Conservation (phyloP, 2,329 filamentous ascomycete species). For the Trichoderma sp. region DNA sequence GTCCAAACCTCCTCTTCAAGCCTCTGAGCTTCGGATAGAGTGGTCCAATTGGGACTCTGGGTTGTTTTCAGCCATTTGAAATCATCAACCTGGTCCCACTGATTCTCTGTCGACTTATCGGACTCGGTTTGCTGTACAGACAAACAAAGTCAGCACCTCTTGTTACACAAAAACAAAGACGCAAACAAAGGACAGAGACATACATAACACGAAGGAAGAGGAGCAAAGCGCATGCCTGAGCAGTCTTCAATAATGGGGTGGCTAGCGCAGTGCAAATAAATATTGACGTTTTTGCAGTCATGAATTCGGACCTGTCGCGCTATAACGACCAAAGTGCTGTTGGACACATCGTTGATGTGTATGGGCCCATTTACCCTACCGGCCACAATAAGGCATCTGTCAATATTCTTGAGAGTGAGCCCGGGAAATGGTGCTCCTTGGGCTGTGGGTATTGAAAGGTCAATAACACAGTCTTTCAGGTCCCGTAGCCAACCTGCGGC, state of each 20-base stretch:
- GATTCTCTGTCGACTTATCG: conserved; percentile 51
- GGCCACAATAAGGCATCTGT: conserved; percentile 69
- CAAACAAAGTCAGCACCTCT: conserved; percentile 9
- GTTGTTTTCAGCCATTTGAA: conserved; percentile 95
- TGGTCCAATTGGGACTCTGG: conserved; percentile 82
- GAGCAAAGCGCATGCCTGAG: conserved; percentile 71
- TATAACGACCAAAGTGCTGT: conserved; percentile 73
- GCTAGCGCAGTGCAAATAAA: conserved; percentile 79
- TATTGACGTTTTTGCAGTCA: conserved; percentile 72
- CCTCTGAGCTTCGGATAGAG: conserved; percentile 59
- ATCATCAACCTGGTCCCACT: conserved; percentile 90
- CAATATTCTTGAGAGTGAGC: conserved; percentile 64
- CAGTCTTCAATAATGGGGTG: conserved; percentile 95
- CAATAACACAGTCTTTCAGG: conserved; percentile 69
- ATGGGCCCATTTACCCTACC: conserved; percentile 76
- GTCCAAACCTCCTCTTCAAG: conserved; percentile 66
- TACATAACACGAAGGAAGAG: conserved; percentile 68
- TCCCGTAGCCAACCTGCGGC: conserved; percentile 71
- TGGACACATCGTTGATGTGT: conserved; percentile 72
- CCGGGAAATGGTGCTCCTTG: conserved; percentile 65
- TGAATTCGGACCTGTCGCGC: conserved; percentile 93
- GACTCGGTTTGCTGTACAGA: conserved; percentile 28
- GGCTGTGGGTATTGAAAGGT: conserved; percentile 67
- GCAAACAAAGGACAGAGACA: conserved; percentile 33
- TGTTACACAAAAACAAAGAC: neutral